Evolutionary conservation across 2,329 filamentous ascomycete species (phyloP).

Genomic region (Monilinia aucupariae): DNA sequence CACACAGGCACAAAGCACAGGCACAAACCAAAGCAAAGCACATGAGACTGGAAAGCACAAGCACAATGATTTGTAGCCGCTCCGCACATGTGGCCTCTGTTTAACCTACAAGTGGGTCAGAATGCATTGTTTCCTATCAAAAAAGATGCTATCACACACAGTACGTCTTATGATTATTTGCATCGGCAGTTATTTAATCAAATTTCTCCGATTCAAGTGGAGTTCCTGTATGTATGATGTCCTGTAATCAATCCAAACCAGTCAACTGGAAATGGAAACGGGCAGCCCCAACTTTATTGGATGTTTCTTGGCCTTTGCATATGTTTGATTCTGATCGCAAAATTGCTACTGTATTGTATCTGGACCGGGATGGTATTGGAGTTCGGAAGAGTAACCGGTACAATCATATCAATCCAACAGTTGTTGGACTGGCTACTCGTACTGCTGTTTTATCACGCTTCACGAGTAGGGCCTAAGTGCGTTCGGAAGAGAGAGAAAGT

Average conservation of each 20-base stretch:
- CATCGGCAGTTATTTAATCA: slow-evolving; percentile 1
- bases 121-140: not conserved
- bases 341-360: no score
- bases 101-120: not conserved
- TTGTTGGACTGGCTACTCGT: no score
- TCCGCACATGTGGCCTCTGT: slow-evolving; percentile 3
- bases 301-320: slow-evolving; percentile 1
- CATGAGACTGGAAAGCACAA: not conserved
- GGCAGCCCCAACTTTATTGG: not conserved
- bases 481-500: no score
- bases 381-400: not conserved
- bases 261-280: not conserved
- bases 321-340: slow-evolving; percentile 6
- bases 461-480: no score
- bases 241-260: not conserved
- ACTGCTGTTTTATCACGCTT: no score
- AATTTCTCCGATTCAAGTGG: not conserved
- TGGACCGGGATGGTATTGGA: not conserved
- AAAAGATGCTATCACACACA: no score
- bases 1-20: not conserved
- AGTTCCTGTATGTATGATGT: no score
- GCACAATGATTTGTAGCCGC: not conserved
- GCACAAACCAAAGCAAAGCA: not conserved
- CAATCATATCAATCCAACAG: not conserved
- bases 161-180: slow-evolving; percentile 9